These are phyloP conservation scores for Caulochytrium protostelioides DNA, from an alignment of 371 early-diverging fungal genomes.

Conservation along the genomic window DNA sequence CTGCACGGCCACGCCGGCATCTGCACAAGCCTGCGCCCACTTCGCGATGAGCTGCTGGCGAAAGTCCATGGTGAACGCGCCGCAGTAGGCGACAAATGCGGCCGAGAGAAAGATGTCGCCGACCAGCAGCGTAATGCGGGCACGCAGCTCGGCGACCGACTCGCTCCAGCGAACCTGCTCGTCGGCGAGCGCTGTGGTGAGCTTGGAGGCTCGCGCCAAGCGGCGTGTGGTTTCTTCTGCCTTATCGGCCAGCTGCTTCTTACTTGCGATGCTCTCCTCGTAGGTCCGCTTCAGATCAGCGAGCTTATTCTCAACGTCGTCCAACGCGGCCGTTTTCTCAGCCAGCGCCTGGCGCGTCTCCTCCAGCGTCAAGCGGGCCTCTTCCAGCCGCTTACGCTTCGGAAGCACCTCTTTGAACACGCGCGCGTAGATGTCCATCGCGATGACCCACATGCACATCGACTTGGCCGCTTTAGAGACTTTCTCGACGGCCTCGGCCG, in stretches of 20 bases:
- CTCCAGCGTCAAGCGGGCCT: slow-evolving; percentile 22
- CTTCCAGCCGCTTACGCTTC: slow-evolving; percentile 24
- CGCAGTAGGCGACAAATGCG: slow-evolving; percentile 24
- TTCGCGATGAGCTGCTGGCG: slow-evolving; percentile 14
- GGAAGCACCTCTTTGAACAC: slow-evolving; percentile 32
- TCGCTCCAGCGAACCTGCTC: slow-evolving; percentile 33
- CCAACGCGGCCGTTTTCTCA: slow-evolving; percentile 25
- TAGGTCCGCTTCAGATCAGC: slow-evolving; percentile 22
- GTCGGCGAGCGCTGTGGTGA: slow-evolving; percentile 26
- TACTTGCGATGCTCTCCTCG: slow-evolving; percentile 22
- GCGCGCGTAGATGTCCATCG: slow-evolving; percentile 32
- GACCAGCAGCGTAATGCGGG: slow-evolving; percentile 20
- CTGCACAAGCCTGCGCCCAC: slow-evolving; percentile 21
- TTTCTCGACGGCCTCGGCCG: slow-evolving; percentile 26
- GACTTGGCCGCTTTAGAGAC: slow-evolving; percentile 30
- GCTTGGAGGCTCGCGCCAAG: slow-evolving; percentile 21
- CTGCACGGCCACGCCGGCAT: slow-evolving; percentile 27
- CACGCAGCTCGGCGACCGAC: slow-evolving; percentile 17
- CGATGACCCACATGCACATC: slow-evolving; percentile 34
- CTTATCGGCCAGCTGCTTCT: slow-evolving; percentile 21
- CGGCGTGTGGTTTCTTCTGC: slow-evolving; percentile 30
- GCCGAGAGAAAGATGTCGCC: slow-evolving; percentile 30
- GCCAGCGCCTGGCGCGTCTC: slow-evolving; percentile 20
- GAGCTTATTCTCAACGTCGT: slow-evolving; percentile 24
- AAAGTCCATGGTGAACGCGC: slow-evolving; percentile 27